phyloP scores from a whole-genome alignment of 2,329 filamentous ascomycete species.

The Iodosphaeria phyllophila region DNA sequence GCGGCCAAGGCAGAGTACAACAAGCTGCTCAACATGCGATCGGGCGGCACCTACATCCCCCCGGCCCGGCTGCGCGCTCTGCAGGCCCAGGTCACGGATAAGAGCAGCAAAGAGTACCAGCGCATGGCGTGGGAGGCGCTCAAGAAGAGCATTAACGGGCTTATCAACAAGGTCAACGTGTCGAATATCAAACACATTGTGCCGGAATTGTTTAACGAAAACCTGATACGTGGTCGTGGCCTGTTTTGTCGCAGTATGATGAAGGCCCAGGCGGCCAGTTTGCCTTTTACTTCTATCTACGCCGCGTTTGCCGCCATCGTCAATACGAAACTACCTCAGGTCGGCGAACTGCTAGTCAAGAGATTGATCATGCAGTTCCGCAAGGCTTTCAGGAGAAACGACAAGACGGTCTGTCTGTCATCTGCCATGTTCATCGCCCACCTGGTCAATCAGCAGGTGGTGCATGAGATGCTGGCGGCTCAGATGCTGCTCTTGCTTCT shows the following conservation, averaged over 20 bases:
- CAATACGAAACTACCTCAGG: slow-evolving; percentile 90
- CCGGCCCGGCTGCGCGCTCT: slow-evolving; percentile 78
- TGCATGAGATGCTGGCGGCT: slow-evolving; percentile 80
- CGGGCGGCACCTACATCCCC: slow-evolving; percentile 90
- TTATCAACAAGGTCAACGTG: slow-evolving; percentile 98
- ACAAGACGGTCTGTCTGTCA: slow-evolving; percentile 87
- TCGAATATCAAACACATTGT: slow-evolving; percentile 97
- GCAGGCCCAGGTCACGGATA: slow-evolving; percentile 94
- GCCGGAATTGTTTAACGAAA: slow-evolving; percentile 88
- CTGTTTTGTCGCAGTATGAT: slow-evolving; percentile 92
- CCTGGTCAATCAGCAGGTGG: slow-evolving; percentile 88
- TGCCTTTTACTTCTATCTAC: slow-evolving; percentile 93
- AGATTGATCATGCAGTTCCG: slow-evolving; percentile 81
- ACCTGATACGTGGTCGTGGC: slow-evolving; percentile 75
- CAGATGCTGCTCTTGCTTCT: slow-evolving; percentile 85
- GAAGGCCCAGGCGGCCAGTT: slow-evolving; percentile 91
- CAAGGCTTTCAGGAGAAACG: slow-evolving; percentile 89
- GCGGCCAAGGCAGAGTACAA: slow-evolving; percentile 85
- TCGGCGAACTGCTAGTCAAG: slow-evolving; percentile 77
- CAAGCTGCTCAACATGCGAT: slow-evolving; percentile 79
- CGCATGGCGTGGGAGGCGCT: slow-evolving; percentile 97
- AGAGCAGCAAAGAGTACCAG: slow-evolving; percentile 91
- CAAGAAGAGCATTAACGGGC: slow-evolving; percentile 95
- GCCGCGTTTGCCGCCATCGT: slow-evolving; percentile 92
- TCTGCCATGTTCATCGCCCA: slow-evolving; percentile 92